Evolutionary conservation across 148 eudicot genomes (phyloP).

Genomic region (Nepenthes gracilis): DNA sequence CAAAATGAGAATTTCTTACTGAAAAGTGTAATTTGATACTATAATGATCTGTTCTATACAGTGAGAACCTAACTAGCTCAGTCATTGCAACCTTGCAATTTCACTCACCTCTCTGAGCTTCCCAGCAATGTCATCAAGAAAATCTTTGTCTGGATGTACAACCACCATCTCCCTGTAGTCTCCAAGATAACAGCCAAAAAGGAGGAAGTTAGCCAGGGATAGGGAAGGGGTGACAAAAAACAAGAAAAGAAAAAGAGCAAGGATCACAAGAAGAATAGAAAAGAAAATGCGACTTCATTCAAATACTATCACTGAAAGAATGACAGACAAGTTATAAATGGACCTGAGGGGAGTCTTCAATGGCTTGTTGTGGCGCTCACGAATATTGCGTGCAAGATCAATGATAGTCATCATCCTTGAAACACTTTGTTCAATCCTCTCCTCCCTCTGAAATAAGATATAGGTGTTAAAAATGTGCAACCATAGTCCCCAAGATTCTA

Average conservation of each 20-base stretch:
- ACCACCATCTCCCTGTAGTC: slow-evolving; percentile 85
- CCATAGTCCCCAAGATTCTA: too few species aligned
- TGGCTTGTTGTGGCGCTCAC: slow-evolving; percentile 96
- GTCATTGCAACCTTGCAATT: too few species aligned
- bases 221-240: not conserved
- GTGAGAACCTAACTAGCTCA: too few species aligned
- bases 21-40: too few species aligned
- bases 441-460: slow-evolving; percentile 41
- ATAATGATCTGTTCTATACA: too few species aligned
- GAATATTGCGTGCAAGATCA: slow-evolving; percentile 89
- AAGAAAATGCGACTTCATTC: too few species aligned
- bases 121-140: slow-evolving; percentile 77
- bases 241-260: not conserved
- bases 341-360: slow-evolving; percentile 85
- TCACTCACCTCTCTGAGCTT: slow-evolving; percentile 68
- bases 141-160: slow-evolving; percentile 85
- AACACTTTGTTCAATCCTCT: slow-evolving; percentile 94
- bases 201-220: not conserved
- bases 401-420: slow-evolving; percentile 84
- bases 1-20: too few species aligned
- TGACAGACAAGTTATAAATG: not conserved
- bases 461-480: too few species aligned
- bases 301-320: not conserved
- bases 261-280: too few species aligned
- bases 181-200: slow-evolving; percentile 1